These are phyloP conservation scores for Aspergillus cejpii DNA, from an alignment of 2,329 filamentous ascomycete species.

Conservation along the genomic window DNA sequence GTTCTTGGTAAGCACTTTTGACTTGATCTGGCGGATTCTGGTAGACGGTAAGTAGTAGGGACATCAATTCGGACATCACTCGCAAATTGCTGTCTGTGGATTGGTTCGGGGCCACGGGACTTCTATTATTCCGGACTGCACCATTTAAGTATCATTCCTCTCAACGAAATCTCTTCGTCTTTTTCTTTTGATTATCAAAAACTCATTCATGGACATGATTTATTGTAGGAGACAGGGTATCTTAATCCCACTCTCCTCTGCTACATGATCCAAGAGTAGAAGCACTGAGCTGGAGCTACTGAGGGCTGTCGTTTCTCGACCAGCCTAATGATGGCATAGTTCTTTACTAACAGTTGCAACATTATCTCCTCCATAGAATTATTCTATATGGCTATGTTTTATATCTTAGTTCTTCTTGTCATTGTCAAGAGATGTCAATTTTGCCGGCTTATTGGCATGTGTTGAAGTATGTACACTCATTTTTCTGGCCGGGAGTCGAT, in stretches of 20 bases:
- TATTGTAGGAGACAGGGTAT: slow-evolving; percentile 58
- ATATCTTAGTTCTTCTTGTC: too few species aligned
- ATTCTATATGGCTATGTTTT: neutral
- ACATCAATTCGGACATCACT: slow-evolving; percentile 26
- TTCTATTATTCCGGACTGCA: slow-evolving; percentile 24
- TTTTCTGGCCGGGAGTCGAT: too few species aligned
- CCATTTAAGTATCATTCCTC: slow-evolving; percentile 19
- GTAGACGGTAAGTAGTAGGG: too few species aligned
- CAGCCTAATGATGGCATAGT: slow-evolving; percentile 51
- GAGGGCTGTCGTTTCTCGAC: slow-evolving; percentile 38
- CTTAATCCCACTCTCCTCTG: slow-evolving; percentile 53
- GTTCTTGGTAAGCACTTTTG: slow-evolving; percentile 25
- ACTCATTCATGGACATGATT: slow-evolving; percentile 54
- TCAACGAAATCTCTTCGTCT: slow-evolving; percentile 21
- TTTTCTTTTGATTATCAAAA: slow-evolving; percentile 42
- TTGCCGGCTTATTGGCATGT: neutral
- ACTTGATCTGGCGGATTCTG: slow-evolving; percentile 27
- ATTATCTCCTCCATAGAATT: slow-evolving; percentile 25
- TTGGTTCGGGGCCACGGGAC: slow-evolving; percentile 34
- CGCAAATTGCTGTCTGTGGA: slow-evolving; percentile 35
- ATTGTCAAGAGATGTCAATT: neutral
- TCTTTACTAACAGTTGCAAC: slow-evolving; percentile 63
- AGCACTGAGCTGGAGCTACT: slow-evolving; percentile 61
- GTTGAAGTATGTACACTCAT: too few species aligned
- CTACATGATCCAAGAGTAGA: slow-evolving; percentile 56